Evolutionary conservation across 805 yeast species (phyloP).

Genomic region (Starmerella sp.): DNA sequence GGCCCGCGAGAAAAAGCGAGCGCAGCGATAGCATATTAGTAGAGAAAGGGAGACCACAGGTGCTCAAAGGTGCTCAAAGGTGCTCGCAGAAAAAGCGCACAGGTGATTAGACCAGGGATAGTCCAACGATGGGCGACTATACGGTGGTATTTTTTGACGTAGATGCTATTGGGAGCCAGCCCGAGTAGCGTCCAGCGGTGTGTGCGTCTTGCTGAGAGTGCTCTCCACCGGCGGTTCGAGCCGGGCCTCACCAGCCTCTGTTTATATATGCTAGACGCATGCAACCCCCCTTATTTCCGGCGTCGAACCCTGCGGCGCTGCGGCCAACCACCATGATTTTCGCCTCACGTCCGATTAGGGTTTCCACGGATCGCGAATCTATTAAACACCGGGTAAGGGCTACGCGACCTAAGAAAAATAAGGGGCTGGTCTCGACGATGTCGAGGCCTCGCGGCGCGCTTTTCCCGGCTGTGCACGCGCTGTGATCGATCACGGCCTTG

Average conservation of each 20-base stretch:
- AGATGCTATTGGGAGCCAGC: slow-evolving; percentile 1
- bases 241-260: neutral
- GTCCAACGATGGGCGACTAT: too few species aligned
- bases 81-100: too few species aligned
- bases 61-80: neutral
- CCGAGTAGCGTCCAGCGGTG: neutral
- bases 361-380: neutral
- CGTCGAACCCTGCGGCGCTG: neutral
- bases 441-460: too few species aligned
- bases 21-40: neutral
- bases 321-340: neutral
- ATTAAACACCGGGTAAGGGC: neutral
- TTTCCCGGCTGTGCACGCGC: too few species aligned
- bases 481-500: too few species aligned
- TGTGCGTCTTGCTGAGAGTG: neutral
- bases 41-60: neutral
- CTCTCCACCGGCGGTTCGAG: neutral
- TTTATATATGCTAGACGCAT: neutral
- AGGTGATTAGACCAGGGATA: too few species aligned
- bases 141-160: neutral
- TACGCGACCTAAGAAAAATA: neutral
- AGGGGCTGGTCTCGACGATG: neutral
- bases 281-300: neutral
- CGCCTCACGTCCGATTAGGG: neutral
- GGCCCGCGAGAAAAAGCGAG: neutral